Evolutionary conservation across 2,329 filamentous ascomycete species (phyloP).

Genomic region (Exophiala sp.): DNA sequence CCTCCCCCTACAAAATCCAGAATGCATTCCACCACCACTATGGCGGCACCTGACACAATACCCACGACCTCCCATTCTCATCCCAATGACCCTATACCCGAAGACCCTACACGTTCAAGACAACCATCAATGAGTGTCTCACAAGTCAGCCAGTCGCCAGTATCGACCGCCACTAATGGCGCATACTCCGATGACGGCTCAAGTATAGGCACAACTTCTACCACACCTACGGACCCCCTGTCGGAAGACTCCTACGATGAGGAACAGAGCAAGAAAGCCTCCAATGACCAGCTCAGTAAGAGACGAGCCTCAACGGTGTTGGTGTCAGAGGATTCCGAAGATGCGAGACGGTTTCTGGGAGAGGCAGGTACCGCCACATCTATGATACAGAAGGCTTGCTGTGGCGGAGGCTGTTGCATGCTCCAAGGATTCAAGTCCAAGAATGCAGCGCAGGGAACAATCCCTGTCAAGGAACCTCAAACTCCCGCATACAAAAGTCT

Average conservation of each 20-base stretch:
- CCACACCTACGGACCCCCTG: slow-evolving; percentile 40
- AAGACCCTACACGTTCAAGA: slow-evolving; percentile 42
- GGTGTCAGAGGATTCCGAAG: slow-evolving; percentile 57
- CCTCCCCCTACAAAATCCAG: not conserved
- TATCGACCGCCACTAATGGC: slow-evolving; percentile 33
- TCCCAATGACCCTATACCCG: slow-evolving; percentile 46
- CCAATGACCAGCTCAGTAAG: slow-evolving; percentile 30
- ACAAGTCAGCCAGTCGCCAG: slow-evolving; percentile 32
- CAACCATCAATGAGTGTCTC: slow-evolving; percentile 37
- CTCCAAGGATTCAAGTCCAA: slow-evolving; percentile 53
- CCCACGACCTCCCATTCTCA: slow-evolving; percentile 40
- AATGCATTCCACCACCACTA: slow-evolving; percentile 7
- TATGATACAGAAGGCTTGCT: slow-evolving; percentile 61
- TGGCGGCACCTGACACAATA: slow-evolving; percentile 17
- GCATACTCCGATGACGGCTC: slow-evolving; percentile 32
- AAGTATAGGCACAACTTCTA: slow-evolving; percentile 38
- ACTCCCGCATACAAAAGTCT: slow-evolving; percentile 82
- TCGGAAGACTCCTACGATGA: slow-evolving; percentile 34
- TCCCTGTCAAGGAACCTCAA: slow-evolving; percentile 61
- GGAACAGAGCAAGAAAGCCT: slow-evolving; percentile 6
- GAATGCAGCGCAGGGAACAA: slow-evolving; percentile 41
- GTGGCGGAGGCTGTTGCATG: slow-evolving; percentile 63
- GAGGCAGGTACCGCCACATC: slow-evolving; percentile 50
- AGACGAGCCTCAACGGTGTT: slow-evolving; percentile 47
- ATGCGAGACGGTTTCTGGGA: slow-evolving; percentile 57